Evolutionary conservation across 23 red algal genomes (phyloP), one percentile per base, ranked within the genome.

Genomic region (Pyropia yezoensis): DNA sequence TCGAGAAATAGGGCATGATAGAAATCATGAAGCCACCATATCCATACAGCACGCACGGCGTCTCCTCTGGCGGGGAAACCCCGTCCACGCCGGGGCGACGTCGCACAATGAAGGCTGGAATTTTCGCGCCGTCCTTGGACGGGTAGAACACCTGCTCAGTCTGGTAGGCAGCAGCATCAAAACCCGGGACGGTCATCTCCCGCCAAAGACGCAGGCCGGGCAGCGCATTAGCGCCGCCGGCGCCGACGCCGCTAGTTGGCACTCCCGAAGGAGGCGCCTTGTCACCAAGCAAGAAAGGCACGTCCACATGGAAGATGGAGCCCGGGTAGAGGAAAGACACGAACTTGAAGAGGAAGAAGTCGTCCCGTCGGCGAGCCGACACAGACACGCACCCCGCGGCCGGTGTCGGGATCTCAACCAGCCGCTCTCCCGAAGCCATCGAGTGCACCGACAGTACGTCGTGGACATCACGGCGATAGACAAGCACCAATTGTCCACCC

Each of bases 1-100:
- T 65, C 2, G 75, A 82, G 72, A 75, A 90, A 34, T 61, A 61
- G 24, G 86, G 86, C 21, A 67, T 77, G 24, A 90, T 39, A 16
- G 77, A 83, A 8, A 90, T 82, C 75, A 73, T 73, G 28, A 90
- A 90, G 23, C 86, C 86, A 17, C 86, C 86, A 32, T 90, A 90
- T 14, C 86, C 86, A 25, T 90, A 90, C 49, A 90, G 59, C 15
- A 83, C 58, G 27, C 57, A 73, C n/a, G 86, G 86, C 12, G 39
- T 47, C 39, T 47, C 39, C 39, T 47, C 39, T 47, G 39, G 39
- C 0, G 39, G 39, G 39, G 39, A 13, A 6, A 47, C 4, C 39
- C 39, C 39, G 11, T 8, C 39, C 39, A 8, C 39, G 39, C 12
- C 39, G 4, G 39, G 6, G 39, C 39, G 39, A 47, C 39, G 39